Percentiles rank a stretch among this genome's conserved stretches.
Conservation (phyloP, 441 rosid genomes). For the Gossypium schwendimanii region DNA sequence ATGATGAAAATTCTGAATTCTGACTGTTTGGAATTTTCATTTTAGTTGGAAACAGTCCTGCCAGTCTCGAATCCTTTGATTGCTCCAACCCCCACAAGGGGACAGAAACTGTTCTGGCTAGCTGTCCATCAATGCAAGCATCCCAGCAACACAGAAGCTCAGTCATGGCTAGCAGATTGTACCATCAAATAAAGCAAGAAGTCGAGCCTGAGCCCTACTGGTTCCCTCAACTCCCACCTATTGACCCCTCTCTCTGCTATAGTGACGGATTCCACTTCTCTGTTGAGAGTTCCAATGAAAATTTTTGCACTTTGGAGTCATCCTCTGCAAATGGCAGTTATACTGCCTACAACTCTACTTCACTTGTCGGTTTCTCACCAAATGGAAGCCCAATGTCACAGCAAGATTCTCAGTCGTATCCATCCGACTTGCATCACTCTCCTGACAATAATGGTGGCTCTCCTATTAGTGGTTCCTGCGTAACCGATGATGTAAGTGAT, state of each 20-base stretch:
- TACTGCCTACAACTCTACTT: conserved; percentile 32
- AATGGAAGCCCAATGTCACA: conserved; percentile 41
- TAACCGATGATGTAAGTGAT: conserved; percentile 59
- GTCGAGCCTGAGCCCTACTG: conserved; percentile 33
- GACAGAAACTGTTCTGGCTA: not conserved
- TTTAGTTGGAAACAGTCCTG: not conserved
- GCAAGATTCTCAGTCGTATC: conserved; percentile 39
- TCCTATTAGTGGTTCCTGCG: conserved; percentile 56
- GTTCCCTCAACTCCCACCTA: conserved; percentile 34
- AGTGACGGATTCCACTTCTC: conserved; percentile 26
- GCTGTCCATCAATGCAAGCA: conserved; percentile 26
- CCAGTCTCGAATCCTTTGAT: not conserved
- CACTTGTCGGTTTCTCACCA: conserved; percentile 37
- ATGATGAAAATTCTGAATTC: conserved; percentile 1
- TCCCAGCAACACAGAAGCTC: conserved; percentile 24
- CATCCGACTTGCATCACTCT: conserved; percentile 32
- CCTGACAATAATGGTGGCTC: conserved; percentile 47
- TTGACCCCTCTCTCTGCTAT: conserved; percentile 24
- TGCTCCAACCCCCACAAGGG: not conserved
- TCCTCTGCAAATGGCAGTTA: conserved; percentile 38
- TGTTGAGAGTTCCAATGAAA: conserved; percentile 31
- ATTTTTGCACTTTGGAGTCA: conserved; percentile 58
- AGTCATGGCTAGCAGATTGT: conserved; percentile 39
- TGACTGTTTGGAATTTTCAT: not conserved
- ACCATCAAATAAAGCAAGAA: conserved; percentile 33